Evolutionary conservation across 1,139 yeast species (phyloP), one percentile per base, ranked within the genome.

Genomic region (Saccharomyces hybrid): DNA sequence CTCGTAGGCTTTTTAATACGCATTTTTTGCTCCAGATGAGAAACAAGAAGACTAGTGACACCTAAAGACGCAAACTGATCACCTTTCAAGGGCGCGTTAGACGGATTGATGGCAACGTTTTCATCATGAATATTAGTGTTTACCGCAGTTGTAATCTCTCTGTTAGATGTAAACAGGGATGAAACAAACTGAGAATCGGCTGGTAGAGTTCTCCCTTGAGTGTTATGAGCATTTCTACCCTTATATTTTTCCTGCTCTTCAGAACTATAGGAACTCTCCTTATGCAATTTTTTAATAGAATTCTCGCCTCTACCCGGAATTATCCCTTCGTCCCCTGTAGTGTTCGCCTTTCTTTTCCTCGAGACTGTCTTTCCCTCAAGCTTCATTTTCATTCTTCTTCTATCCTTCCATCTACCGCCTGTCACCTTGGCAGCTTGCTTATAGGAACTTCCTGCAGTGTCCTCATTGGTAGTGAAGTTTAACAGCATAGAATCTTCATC

Each of bases 401-500:
- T 77, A 57, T 88, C 95, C 62, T 81, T 84, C 95, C 95, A 87
- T 63, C 78, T 78, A 6, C 95, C 95, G 31, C 95, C 93, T 6
- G 78, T 74, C 4, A 80, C 75, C 60, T 82, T 83, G 5, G 67
- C 64, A 14, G 57, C 49, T 6, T 49, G 44, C 25, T 57, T 54
- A 2, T 65, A 56, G 7, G 63, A 46, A n/a, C 53, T 47, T 26
- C 50, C 46, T 8, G 51, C 56, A 42, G 53, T 16, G n/a, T 54
- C 57, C 41, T 51, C 59, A 47, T 57, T 56, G 7, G 66, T 63
- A 48, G 60, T 58, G 47, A 69, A 62, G 53, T 69, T 69, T 52
- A 68, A 34, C 38, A 69, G 55, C 66, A 69, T 65, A 34, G 63
- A 68, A 57, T 67, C 71, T 54, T 67, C 70, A 47, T 67, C 66